Evolutionary conservation across 179 eudicot species (phyloP), one percentile per base, ranked within the genome.

Genomic region (Beta macrorhiza): DNA sequence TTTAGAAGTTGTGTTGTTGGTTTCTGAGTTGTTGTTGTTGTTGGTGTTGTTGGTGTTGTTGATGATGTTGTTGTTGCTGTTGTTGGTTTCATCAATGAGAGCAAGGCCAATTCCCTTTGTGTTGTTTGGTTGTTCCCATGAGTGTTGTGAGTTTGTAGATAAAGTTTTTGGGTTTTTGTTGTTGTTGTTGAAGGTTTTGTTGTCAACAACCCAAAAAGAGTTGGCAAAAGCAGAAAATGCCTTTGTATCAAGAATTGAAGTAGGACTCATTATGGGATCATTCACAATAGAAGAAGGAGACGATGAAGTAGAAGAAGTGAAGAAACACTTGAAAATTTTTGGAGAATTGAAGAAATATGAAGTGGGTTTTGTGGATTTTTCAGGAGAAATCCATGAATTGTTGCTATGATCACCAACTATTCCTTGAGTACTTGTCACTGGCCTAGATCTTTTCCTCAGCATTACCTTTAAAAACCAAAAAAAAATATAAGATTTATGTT

Each of bases 391-490:
- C 83, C 88, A 81, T 58, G 82, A 78, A 17, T 73, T 68, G 49
- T 86, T 82, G 78, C 49, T 88, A 22, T 89, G 93, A 69, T 92
- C 97, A 61, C 88, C 73, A 49, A 61, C 56, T 71, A 81, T 82
- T 6, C 88, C 84, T 88, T 85, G 90, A 78, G 88, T 86, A 69
- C 79, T 87, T 9, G 88, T 81, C 76, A 91, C 90, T 77, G 85
- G 74, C 59, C 92, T 89, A 68, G 91, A 90, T 89, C 93, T 90
- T 79, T 90, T 93, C 83, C 92, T 91, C 91, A 92, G 90, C 97
- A 92, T 89, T 70, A 78, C 87, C 82, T 82, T 25, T 56, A 53
- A 75, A 76, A 73, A 37, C 68, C 63, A 47, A 52, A 55, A 25
- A 44, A 45, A 58, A 16, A 45, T 4, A 67, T 56, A 53, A 64